Evolutionary conservation across 768 basidiomycete species (phyloP), one percentile per base, ranked within the genome.

Genomic region (Rickenella mellea): DNA sequence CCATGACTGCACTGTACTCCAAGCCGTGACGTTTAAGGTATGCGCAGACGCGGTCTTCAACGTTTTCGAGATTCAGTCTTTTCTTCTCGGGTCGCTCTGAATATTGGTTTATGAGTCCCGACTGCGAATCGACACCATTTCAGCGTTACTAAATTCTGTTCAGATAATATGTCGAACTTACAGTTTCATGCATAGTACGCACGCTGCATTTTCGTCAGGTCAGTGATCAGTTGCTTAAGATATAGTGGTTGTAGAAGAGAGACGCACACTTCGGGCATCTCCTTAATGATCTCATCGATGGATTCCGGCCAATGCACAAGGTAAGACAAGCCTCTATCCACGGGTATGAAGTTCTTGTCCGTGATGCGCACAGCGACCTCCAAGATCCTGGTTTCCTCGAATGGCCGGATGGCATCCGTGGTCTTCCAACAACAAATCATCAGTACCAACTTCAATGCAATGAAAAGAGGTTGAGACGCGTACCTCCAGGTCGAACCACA

Each of bases 401-500:
- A 17, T 11, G 33, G 33, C 10, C 33, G 9, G 11, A 36, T 15
- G 9, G 33, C 33, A 17, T 36, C 33, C 19, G 19, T 36, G 33
- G 33, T 36, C 33, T n/a, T n/a, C n/a, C n/a, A n/a, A n/a, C n/a
- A n/a, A n/a, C n/a, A n/a, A n/a, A n/a, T n/a, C n/a, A n/a, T n/a
- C n/a, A n/a, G n/a, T n/a, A n/a, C n/a, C n/a, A n/a, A n/a, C n/a
- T n/a, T n/a, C n/a, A n/a, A n/a, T n/a, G n/a, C n/a, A n/a, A n/a
- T n/a, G n/a, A n/a, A n/a, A n/a, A n/a, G n/a, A n/a, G n/a, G n/a
- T n/a, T n/a, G n/a, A n/a, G n/a, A n/a, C n/a, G n/a, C n/a, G n/a
- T 36, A 36, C 33, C 33, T 36, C 33, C 11, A 36, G 33, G 10
- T 36, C 33, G 33, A 36, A 36, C 33, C 33, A 36, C 7, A 36